Evolutionary conservation across 768 basidiomycete genomes (phyloP).

Genomic region (Tylopilus subfusipes): DNA sequence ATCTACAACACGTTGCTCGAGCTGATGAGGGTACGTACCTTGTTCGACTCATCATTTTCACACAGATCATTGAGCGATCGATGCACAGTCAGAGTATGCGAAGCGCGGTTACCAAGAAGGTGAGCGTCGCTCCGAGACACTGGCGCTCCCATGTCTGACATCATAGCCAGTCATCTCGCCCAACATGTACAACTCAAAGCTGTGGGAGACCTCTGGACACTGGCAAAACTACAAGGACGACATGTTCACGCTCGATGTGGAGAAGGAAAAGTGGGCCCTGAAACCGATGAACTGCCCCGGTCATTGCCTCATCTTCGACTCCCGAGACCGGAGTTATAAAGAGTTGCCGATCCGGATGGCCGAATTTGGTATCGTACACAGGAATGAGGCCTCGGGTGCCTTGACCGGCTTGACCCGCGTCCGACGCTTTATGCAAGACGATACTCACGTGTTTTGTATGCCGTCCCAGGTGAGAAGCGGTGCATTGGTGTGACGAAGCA

Average conservation of each 20-base stretch:
- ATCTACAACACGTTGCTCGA: constrained; percentile 94
- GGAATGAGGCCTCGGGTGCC: constrained; percentile 95
- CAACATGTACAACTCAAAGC: constrained; percentile 93
- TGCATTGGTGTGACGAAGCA: not conserved
- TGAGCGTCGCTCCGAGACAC: constrained; percentile 20
- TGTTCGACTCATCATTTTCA: constrained; percentile 1
- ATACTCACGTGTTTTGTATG: constrained; percentile 99
- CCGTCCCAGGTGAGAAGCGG: constrained; percentile 65
- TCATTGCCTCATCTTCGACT: constrained; percentile 94
- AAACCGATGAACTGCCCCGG: constrained; percentile 99
- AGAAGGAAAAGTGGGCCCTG: constrained; percentile 93
- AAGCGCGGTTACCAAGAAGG: constrained; percentile 96
- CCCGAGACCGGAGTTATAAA: constrained; percentile 88
- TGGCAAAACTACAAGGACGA: constrained; percentile 98
- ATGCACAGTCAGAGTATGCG: constrained; percentile 80
- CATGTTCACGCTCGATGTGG: constrained; percentile 93
- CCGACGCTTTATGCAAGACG: constrained; percentile 93
- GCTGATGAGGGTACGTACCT: constrained; percentile 72
- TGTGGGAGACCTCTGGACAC: constrained; percentile 98
- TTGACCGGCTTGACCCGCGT: constrained; percentile 92
- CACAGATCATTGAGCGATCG: constrained; percentile 1
- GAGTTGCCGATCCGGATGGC: constrained; percentile 98
- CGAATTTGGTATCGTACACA: constrained; percentile 95
- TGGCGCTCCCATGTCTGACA: constrained; percentile 6
- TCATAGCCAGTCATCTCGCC: constrained; percentile 80